These are phyloP conservation scores for Dentipellis sp. DNA, from an alignment of 768 basidiomycete species.

Conservation along the genomic window DNA sequence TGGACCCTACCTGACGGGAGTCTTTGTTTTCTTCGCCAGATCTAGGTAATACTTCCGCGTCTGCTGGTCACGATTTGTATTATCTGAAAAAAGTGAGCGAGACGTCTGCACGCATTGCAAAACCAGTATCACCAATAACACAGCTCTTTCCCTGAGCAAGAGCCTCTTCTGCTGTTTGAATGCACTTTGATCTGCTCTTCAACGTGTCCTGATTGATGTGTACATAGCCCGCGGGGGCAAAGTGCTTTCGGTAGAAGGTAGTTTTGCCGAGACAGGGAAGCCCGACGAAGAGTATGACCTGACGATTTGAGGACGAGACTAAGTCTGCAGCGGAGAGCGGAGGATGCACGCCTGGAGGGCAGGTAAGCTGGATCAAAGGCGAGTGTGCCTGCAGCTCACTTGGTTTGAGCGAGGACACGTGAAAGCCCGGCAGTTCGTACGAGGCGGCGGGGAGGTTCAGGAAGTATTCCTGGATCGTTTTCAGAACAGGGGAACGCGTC, in stretches of 20 bases:
- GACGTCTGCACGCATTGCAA: neutral
- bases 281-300: slow-evolving; percentile 56
- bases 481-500: neutral
- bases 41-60: slow-evolving; percentile 70
- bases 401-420: slow-evolving; percentile 36
- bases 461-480: slow-evolving; percentile 62
- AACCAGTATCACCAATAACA: slow-evolving; percentile 57
- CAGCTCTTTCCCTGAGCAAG: slow-evolving; percentile 52
- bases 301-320: slow-evolving; percentile 15
- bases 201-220: slow-evolving; percentile 87
- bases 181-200: slow-evolving; percentile 64
- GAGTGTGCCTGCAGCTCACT: slow-evolving; percentile 8
- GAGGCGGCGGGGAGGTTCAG: slow-evolving; percentile 35
- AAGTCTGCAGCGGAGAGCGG: slow-evolving; percentile 28
- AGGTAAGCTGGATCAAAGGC: neutral
- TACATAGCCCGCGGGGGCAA: slow-evolving; percentile 56
- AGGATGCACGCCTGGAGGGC: slow-evolving; percentile 44
- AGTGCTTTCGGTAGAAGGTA: slow-evolving; percentile 64
- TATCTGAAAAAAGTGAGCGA: slow-evolving; percentile 41
- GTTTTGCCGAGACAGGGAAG: slow-evolving; percentile 71
- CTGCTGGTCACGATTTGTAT: slow-evolving; percentile 73
- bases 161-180: slow-evolving; percentile 50
- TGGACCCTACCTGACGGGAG: slow-evolving; percentile 43
- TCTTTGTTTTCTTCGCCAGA: slow-evolving; percentile 44
- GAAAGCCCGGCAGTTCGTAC: slow-evolving; percentile 59